Conservation (phyloP, 331 rosid genomes). For the Rosa hybrid region DNA sequence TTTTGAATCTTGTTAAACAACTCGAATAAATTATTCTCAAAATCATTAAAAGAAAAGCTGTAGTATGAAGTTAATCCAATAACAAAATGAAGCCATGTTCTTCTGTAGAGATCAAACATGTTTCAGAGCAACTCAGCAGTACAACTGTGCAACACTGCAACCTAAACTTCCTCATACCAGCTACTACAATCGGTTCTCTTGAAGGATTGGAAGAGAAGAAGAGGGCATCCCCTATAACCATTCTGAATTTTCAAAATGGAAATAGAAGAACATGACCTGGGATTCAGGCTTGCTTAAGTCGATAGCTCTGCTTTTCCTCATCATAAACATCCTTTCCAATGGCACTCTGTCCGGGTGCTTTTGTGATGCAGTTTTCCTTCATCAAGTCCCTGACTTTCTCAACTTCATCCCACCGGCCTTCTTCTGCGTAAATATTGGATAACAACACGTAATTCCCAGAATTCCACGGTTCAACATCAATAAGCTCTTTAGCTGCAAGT, state of each 20-base stretch:
- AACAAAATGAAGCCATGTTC: neutral
- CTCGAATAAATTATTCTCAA: neutral
- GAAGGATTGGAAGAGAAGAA: neutral
- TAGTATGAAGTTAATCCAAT: neutral
- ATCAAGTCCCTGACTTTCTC: constrained; percentile 31
- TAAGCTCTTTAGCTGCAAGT: constrained; percentile 28
- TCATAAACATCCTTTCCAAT: neutral
- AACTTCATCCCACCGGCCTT: constrained; percentile 36
- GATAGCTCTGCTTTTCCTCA: neutral
- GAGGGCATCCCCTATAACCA: neutral
- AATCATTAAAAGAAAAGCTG: neutral
- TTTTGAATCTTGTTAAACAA: neutral
- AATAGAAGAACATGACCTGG: neutral
- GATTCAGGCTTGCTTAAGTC: neutral
- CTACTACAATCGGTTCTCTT: neutral
- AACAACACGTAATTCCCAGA: constrained; percentile 33
- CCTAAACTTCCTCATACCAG: neutral
- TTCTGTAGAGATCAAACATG: neutral
- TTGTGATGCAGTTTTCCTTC: constrained; percentile 25
- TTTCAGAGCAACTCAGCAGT: neutral
- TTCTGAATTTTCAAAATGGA: neutral
- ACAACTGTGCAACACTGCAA: neutral
- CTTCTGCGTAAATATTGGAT: constrained; percentile 37
- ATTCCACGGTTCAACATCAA: constrained; percentile 34
- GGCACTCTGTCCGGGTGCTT: constrained; percentile 31